Percentiles rank a stretch among this genome's conserved stretches.
These are phyloP conservation scores for Sparassis latifolia DNA, from an alignment of 1,284 basidiomycete genomes.

Conservation along the genomic window DNA sequence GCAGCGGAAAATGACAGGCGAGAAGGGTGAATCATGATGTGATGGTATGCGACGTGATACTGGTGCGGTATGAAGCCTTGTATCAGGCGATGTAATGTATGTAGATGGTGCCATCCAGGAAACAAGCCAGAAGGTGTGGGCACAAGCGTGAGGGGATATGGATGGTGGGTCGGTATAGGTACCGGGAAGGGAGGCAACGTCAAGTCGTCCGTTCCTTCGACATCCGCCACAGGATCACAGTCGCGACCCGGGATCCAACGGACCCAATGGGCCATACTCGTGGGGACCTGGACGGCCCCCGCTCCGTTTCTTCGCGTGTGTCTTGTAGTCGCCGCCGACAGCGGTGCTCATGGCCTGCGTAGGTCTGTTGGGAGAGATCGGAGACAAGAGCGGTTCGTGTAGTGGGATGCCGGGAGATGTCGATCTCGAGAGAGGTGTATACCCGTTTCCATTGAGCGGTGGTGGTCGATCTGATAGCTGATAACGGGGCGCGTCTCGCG, in stretches of 20 bases:
- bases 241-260: constrained; percentile 52
- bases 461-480: constrained; percentile 52
- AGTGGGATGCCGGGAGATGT: constrained; percentile 34
- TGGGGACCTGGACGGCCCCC: constrained; percentile 36
- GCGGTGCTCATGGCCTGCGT: constrained; percentile 30
- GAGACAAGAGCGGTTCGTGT: constrained; percentile 30
- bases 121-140: too few relatives aligned
- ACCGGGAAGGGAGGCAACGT: constrained; percentile 11
- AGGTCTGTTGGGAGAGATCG: constrained; percentile 35
- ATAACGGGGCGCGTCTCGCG: constrained; percentile 42
- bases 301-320: constrained; percentile 37
- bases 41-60: background rate
- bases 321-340: constrained; percentile 31
- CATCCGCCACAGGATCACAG: too few relatives aligned
- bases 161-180: constrained; percentile 14
- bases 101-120: too few relatives aligned
- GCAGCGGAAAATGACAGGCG: background rate
- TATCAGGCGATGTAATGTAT: background rate
- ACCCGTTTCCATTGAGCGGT: constrained; percentile 38
- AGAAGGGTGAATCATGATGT: background rate
- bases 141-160: too few relatives aligned
- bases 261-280: constrained; percentile 72
- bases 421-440: constrained; percentile 48
- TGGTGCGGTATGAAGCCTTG: background rate
- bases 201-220: constrained; percentile 9